Percentiles rank a stretch among this genome's conserved stretches.
Evolutionary conservation across 1,284 basidiomycete species (phyloP).

Genomic region (Uromyces viciae-fabae): DNA sequence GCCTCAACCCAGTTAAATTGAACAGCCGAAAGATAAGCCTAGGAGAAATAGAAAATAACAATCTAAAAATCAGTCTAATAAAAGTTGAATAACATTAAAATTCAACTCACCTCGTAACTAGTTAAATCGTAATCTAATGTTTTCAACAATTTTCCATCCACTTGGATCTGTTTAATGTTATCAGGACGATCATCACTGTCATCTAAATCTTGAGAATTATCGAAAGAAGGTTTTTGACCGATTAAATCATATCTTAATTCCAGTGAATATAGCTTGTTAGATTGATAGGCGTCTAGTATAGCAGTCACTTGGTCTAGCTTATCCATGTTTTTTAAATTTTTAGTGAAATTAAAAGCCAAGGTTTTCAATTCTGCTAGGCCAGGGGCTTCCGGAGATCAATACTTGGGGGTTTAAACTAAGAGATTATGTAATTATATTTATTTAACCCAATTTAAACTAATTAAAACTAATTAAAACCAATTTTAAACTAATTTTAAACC

Average conservation of each 20-base stretch:
- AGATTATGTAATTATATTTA: not conserved
- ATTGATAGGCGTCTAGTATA: conserved; percentile 30
- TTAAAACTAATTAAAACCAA: not conserved
- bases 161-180: conserved; percentile 24
- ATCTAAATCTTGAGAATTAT: conserved; percentile 2
- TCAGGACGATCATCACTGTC: conserved; percentile 8
- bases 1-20: conserved; percentile 44
- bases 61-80: not conserved
- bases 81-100: not conserved
- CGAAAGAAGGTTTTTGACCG: conserved; percentile 28
- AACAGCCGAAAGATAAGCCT: conserved; percentile 35
- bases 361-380: too few relatives aligned
- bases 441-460: not conserved
- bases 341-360: too few relatives aligned
- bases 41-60: not conserved
- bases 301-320: conserved; percentile 11
- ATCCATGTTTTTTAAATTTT: too few relatives aligned
- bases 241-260: conserved; percentile 24
- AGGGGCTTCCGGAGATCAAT: too few relatives aligned
- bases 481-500: not conserved
- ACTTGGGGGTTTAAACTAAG: too few relatives aligned
- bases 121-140: conserved; percentile 20
- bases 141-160: conserved; percentile 8
- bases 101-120: conserved; percentile 21
- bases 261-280: conserved; percentile 10